Conservation (phyloP, 306 rosid species). For the Castanea sativa region DNA sequence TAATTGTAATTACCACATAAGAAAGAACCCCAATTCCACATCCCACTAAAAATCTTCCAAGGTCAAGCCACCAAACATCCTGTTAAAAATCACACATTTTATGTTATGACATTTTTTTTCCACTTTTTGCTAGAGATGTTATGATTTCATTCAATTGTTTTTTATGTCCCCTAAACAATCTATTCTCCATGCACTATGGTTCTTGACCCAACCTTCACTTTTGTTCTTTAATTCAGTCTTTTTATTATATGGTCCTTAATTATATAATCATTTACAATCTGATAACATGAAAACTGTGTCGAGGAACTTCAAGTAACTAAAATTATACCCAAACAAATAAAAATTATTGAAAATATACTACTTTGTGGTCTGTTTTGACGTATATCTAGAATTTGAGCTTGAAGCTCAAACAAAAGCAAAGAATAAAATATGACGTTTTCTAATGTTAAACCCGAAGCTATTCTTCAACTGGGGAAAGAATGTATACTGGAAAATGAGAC, state of each 20-base stretch:
- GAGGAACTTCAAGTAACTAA: no score
- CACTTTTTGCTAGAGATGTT: background rate
- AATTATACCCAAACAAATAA: background rate
- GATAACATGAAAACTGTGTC: no score
- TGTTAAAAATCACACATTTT: constrained; percentile 28
- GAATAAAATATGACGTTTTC: background rate
- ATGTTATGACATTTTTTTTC: constrained; percentile 4
- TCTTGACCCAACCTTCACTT: background rate
- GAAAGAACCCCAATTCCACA: constrained; percentile 37
- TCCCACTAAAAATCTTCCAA: no score
- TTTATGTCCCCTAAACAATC: background rate
- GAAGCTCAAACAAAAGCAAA: background rate
- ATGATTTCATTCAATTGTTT: background rate
- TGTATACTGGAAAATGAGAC: background rate
- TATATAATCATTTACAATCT: no score
- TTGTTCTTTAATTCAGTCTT: no score
- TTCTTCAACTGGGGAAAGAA: background rate
- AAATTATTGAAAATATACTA: background rate
- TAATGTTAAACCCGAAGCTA: background rate
- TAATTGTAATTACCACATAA: constrained; percentile 56
- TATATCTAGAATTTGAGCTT: background rate
- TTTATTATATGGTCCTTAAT: no score
- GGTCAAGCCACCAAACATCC: constrained; percentile 74
- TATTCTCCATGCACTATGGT: background rate
- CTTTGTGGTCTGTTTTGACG: background rate